A percentile compares a stretch with the other conserved stretches of the same genome.
These are phyloP conservation scores for Ploettnerulaceae sp. DNA, from an alignment of 2,329 filamentous ascomycete genomes.

Conservation along the genomic window DNA sequence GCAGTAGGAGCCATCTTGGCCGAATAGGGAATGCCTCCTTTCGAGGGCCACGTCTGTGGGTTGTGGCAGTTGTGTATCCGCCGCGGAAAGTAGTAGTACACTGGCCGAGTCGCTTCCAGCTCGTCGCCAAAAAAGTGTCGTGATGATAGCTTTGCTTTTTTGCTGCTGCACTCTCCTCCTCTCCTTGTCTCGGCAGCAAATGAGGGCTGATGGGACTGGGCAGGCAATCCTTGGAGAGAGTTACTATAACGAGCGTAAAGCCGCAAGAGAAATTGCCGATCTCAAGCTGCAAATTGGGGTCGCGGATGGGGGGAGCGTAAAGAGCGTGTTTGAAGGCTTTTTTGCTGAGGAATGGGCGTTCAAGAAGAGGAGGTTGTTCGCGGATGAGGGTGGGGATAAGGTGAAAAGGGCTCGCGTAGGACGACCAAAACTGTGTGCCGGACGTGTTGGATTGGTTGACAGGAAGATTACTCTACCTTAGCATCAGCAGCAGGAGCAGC, in stretches of 20 bases:
- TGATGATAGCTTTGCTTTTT: constrained; percentile 17
- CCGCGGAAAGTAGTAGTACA: constrained; percentile 15
- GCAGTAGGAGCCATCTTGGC: constrained; percentile 34
- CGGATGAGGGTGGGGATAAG: constrained; percentile 10
- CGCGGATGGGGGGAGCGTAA: constrained; percentile 20
- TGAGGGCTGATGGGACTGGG: constrained; percentile 19
- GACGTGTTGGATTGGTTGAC: constrained; percentile 19
- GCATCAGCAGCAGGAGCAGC: constrained; percentile 11
- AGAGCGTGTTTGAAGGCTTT: constrained; percentile 24
- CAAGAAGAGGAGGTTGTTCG: constrained; percentile 11
- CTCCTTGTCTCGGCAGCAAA: constrained; percentile 18
- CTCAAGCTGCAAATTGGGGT: constrained; percentile 18
- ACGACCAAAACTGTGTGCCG: constrained; percentile 9
- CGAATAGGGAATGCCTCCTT: constrained; percentile 18
- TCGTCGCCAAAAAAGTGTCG: constrained; percentile 22
- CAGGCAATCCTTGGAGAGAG: constrained; percentile 2
- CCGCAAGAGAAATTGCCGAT: constrained; percentile 24
- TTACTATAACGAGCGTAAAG: constrained; percentile 31
- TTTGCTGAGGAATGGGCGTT: constrained; percentile 17
- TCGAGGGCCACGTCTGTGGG: constrained; percentile 24
- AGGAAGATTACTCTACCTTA: constrained; percentile 17
- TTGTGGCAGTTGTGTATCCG: constrained; percentile 22
- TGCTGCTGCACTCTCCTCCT: constrained; percentile 12
- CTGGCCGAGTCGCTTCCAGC: constrained; percentile 21
- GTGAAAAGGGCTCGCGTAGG: constrained; percentile 16